A percentile compares a stretch with the other conserved stretches of the same genome.
These are phyloP conservation scores for Yarrowia sp. DNA, from an alignment of 805 yeast species.

Conservation along the genomic window DNA sequence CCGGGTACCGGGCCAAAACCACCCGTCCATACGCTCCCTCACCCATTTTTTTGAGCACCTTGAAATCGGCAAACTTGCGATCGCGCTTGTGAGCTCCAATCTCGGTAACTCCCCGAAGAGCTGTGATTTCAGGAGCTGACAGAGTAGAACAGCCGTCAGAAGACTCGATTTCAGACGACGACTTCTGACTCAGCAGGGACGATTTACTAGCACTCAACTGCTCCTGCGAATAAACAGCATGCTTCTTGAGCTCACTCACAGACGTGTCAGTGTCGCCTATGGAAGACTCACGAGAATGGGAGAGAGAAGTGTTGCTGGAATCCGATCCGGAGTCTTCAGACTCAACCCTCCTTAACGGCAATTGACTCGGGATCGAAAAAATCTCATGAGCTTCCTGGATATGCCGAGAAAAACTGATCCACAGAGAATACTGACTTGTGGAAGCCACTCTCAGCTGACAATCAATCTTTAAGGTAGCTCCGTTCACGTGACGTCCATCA, in stretches of 20 bases:
- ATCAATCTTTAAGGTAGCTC: slow-evolving; percentile 69
- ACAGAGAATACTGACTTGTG: slow-evolving; percentile 65
- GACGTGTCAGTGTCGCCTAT: slow-evolving; percentile 11
- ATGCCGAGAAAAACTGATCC: slow-evolving; percentile 84
- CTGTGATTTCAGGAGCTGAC: slow-evolving; percentile 41
- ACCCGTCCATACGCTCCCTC: slow-evolving; percentile 98
- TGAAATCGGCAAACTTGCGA: slow-evolving; percentile 74
- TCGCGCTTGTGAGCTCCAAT: slow-evolving; percentile 75
- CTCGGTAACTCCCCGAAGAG: slow-evolving; percentile 47
- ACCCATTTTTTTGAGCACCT: slow-evolving; percentile 79
- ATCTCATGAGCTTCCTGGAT: slow-evolving; percentile 44
- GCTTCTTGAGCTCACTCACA: background rate
- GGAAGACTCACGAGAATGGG: background rate
- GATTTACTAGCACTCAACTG: too few relatives aligned
- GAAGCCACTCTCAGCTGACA: slow-evolving; percentile 78
- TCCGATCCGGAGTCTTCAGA: background rate
- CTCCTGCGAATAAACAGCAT: background rate
- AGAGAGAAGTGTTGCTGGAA: slow-evolving; percentile 1
- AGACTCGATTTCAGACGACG: too few relatives aligned
- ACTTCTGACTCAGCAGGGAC: too few relatives aligned
- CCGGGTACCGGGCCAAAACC: slow-evolving; percentile 71
- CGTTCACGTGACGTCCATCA: slow-evolving; percentile 73
- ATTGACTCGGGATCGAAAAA: slow-evolving; percentile 50
- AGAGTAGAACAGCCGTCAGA: background rate
- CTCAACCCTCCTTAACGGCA: too few relatives aligned